A percentile compares a stretch with the other conserved stretches of the same genome.
These are phyloP conservation scores for Cutaneotrichosporon sp. DNA, from an alignment of 1,284 basidiomycete species.

Conservation along the genomic window DNA sequence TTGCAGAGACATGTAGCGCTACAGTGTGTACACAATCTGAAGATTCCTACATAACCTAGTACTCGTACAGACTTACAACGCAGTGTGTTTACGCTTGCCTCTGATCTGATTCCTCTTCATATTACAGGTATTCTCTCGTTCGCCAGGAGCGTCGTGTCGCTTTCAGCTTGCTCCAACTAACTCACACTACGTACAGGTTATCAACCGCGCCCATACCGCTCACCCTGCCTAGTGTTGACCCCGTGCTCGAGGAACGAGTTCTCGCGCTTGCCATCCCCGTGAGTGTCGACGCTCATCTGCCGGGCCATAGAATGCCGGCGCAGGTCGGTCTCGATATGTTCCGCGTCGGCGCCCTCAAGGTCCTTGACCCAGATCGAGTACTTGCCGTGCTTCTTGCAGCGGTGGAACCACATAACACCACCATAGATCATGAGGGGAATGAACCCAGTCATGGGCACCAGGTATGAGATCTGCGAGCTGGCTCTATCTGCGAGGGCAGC, in stretches of 20 bases:
- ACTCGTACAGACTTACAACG: too few relatives aligned
- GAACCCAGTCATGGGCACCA: constrained; percentile 31
- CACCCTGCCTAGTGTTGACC: neutral
- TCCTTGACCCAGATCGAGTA: constrained; percentile 22
- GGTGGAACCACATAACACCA: constrained; percentile 28
- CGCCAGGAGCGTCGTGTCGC: too few relatives aligned
- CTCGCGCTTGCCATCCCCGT: neutral
- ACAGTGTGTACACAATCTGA: too few relatives aligned
- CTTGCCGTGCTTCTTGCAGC: constrained; percentile 20
- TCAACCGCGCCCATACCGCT: constrained; percentile 4
- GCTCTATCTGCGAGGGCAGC: constrained; percentile 29
- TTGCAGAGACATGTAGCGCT: too few relatives aligned
- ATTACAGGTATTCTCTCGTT: too few relatives aligned
- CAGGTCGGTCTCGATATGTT: constrained; percentile 7
- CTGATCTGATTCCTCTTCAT: too few relatives aligned
- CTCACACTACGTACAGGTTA: neutral
- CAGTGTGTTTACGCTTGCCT: too few relatives aligned
- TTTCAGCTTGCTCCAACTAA: neutral
- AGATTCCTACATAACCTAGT: too few relatives aligned
- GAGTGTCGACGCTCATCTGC: neutral
- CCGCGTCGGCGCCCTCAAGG: constrained; percentile 19
- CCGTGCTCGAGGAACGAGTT: neutral
- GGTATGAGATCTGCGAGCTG: constrained; percentile 29
- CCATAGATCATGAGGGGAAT: constrained; percentile 32
- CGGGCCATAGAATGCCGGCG: neutral